Evolutionary conservation across 2,329 filamentous ascomycete species (phyloP).

Genomic region (Pseudopithomyces chartarum): DNA sequence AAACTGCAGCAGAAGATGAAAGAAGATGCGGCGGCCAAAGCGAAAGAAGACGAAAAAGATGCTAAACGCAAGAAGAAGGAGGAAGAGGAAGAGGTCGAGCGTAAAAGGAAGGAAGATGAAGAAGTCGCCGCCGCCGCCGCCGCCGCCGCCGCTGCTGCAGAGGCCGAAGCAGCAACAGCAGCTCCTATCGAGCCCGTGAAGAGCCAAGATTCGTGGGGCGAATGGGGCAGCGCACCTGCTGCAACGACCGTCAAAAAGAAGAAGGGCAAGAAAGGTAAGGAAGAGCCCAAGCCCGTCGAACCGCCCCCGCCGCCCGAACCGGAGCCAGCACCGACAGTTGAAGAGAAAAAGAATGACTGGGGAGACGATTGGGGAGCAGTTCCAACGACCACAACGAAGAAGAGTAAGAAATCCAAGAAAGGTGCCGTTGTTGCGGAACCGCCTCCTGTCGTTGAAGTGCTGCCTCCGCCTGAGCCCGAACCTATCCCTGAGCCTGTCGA

Average conservation of each 20-base stretch:
- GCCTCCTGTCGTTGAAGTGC: constrained; percentile 4
- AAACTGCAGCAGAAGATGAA: constrained; percentile 2
- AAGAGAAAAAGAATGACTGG: constrained; percentile 43
- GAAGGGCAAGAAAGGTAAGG: constrained; percentile 48
- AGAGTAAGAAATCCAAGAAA: constrained; percentile 59
- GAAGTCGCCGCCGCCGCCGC: constrained; percentile 20
- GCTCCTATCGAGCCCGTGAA: constrained; percentile 28
- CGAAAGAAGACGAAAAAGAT: constrained; percentile 46
- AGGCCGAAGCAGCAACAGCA: constrained; percentile 33
- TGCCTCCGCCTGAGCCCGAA: constrained; percentile 23
- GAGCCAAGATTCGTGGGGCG: constrained; percentile 36
- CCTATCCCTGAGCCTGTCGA: constrained; percentile 32
- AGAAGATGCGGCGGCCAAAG: constrained; percentile 32
- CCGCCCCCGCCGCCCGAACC: constrained; percentile 18
- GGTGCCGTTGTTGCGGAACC: constrained; percentile 49
- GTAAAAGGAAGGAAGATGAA: not conserved
- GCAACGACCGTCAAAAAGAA: constrained; percentile 35
- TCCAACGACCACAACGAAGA: constrained; percentile 46
- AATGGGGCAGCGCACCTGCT: constrained; percentile 32
- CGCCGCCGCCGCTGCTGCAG: constrained; percentile 27
- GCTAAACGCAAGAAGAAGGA: constrained; percentile 43
- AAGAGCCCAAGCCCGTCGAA: constrained; percentile 30
- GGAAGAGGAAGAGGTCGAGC: constrained; percentile 27
- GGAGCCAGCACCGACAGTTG: constrained; percentile 22
- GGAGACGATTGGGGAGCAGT: constrained; percentile 19